These are phyloP conservation scores for Allomyces macrogynus DNA, from an alignment of 192 early-diverging fungal genomes.

Conservation along the genomic window DNA sequence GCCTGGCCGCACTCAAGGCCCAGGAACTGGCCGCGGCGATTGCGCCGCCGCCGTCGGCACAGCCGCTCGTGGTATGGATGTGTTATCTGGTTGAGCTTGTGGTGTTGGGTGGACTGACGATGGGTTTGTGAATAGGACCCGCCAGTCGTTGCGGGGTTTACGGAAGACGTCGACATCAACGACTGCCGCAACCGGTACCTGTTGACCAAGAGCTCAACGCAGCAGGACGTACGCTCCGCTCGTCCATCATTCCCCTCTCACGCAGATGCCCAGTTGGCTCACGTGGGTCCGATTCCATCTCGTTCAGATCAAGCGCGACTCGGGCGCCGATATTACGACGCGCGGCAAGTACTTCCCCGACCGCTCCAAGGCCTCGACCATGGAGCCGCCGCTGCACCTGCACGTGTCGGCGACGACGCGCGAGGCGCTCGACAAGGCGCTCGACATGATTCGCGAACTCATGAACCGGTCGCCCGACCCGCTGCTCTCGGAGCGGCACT, in stretches of 20 bases:
- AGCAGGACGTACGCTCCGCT: slow-evolving; percentile 20
- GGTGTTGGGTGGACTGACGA: no score
- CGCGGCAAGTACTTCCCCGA: slow-evolving; percentile 65
- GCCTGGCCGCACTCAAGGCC: no score
- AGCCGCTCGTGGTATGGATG: no score
- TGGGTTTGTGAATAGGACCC: no score
- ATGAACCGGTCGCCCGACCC: slow-evolving; percentile 26
- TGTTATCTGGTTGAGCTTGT: no score
- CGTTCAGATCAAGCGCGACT: background rate
- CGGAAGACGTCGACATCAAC: slow-evolving; percentile 57
- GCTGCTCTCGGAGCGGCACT: background rate
- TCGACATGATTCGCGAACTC: slow-evolving; percentile 53
- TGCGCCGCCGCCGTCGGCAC: no score
- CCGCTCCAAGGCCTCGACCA: slow-evolving; percentile 43
- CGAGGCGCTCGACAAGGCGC: slow-evolving; percentile 46
- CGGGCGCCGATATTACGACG: slow-evolving; percentile 42
- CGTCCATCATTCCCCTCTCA: no score
- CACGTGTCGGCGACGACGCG: slow-evolving; percentile 48
- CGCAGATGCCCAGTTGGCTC: no score
- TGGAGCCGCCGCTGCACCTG: slow-evolving; percentile 58
- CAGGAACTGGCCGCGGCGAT: no score
- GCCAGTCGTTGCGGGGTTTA: slow-evolving; percentile 11
- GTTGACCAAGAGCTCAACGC: slow-evolving; percentile 55
- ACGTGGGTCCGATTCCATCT: background rate
- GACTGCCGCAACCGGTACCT: slow-evolving; percentile 56